These are phyloP conservation scores for Papiliotrema laurentii DNA, from an alignment of 1,284 basidiomycete genomes.

Conservation along the genomic window DNA sequence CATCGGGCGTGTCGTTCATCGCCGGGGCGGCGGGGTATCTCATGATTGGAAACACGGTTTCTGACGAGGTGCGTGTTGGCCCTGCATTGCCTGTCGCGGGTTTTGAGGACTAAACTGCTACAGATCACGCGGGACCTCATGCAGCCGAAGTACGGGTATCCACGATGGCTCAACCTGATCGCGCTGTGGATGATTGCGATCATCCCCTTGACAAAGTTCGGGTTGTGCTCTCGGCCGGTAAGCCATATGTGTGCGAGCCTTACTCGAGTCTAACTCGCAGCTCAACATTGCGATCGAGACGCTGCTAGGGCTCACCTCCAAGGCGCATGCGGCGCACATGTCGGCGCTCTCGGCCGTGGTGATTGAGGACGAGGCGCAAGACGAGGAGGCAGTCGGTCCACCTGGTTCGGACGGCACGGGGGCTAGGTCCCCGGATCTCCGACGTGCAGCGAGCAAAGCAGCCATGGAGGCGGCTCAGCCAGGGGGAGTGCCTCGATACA, in stretches of 20 bases:
- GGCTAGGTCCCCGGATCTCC: background rate
- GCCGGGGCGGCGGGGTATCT: constrained; percentile 83
- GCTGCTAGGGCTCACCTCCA: constrained; percentile 56
- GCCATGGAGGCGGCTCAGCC: background rate
- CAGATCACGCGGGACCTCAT: constrained; percentile 84
- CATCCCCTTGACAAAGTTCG: constrained; percentile 83
- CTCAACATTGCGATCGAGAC: constrained; percentile 61
- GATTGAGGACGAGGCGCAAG: too few relatives aligned
- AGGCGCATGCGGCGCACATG: too few relatives aligned
- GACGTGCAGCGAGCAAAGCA: background rate
- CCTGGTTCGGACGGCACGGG: background rate
- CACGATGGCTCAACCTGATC: constrained; percentile 64
- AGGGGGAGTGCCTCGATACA: background rate
- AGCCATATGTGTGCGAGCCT: constrained; percentile 28
- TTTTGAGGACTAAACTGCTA: constrained; percentile 5
- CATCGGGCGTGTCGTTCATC: constrained; percentile 70
- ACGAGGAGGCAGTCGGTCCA: background rate
- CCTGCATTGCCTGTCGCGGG: background rate
- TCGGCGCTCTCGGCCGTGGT: background rate
- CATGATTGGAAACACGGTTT: constrained; percentile 81
- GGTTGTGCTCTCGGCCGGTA: constrained; percentile 76
- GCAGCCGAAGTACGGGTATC: constrained; percentile 66
- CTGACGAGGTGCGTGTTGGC: constrained; percentile 65
- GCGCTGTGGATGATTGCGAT: constrained; percentile 88
- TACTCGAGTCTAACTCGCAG: constrained; percentile 37